These are phyloP conservation scores for Hygrophoropsis aurantiaca DNA, from an alignment of 768 basidiomycete species.

Conservation along the genomic window DNA sequence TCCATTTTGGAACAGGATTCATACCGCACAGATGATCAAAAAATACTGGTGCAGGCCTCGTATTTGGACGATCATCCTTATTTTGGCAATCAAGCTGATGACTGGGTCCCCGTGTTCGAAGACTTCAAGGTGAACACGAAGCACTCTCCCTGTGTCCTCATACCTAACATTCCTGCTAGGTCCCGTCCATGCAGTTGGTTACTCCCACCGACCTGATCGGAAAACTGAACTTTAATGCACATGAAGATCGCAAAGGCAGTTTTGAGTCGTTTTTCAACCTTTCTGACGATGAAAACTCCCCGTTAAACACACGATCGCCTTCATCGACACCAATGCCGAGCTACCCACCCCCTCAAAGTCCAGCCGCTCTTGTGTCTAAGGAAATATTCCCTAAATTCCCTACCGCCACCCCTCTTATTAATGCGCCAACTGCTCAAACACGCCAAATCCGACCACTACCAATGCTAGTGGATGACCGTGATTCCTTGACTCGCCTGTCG, in stretches of 20 bases:
- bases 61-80: conserved; percentile 4
- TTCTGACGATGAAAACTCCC: conserved; percentile 8
- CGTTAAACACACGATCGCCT: conserved; percentile 25
- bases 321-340: conserved; percentile 42
- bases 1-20: conserved; percentile 43
- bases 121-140: conserved; percentile 13
- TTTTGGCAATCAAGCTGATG: conserved; percentile 13
- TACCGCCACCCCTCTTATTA: conserved; percentile 11
- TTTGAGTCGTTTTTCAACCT: conserved; percentile 8
- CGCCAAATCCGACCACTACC: conserved; percentile 38
- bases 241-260: background rate
- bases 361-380: conserved; percentile 11
- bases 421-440: conserved; percentile 2
- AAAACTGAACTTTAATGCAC: conserved; percentile 7
- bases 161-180: conserved; percentile 14
- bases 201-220: conserved; percentile 18
- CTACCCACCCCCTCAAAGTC: conserved; percentile 35
- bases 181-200: conserved; percentile 12
- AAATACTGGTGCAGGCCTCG: background rate
- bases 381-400: background rate
- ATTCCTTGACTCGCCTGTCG: conserved; percentile 33
- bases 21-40: background rate
- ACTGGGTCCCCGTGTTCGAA: conserved; percentile 18
- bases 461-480: conserved; percentile 39
- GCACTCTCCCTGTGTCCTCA: background rate